phyloP scores from a whole-genome alignment of 495 filamentous ascomycete genomes.

The Penicillium roqueforti region DNA sequence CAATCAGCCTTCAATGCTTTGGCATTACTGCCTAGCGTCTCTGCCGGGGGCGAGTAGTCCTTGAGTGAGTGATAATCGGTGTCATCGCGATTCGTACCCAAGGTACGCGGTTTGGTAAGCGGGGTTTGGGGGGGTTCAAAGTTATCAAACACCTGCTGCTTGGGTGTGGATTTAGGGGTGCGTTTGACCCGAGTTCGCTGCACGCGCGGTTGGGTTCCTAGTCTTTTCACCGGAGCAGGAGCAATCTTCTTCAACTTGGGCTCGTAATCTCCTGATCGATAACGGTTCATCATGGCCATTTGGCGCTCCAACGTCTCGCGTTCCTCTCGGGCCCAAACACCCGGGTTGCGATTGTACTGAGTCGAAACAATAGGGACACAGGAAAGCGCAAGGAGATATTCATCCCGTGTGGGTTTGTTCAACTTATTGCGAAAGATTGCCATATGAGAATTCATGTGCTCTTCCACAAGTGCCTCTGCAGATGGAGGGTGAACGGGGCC shows the following conservation, averaged over 20 bases:
- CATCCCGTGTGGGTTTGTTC: conserved; percentile 62
- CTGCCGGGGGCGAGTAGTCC: conserved; percentile 71
- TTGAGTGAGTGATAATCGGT: conserved; percentile 75
- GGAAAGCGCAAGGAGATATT: conserved; percentile 64
- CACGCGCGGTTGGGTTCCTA: conserved; percentile 27
- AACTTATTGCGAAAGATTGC: conserved; percentile 50
- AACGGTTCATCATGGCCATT: conserved; percentile 43
- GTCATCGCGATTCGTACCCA: conserved; percentile 70
- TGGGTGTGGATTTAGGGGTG: conserved; percentile 45
- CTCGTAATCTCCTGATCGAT: conserved; percentile 27
- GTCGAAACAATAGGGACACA: conserved; percentile 62
- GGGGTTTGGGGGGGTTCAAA: conserved; percentile 37
- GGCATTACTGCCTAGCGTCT: conserved; percentile 60
- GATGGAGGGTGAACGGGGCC: conserved; percentile 41
- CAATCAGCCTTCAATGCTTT: conserved; percentile 78
- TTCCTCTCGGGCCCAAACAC: conserved; percentile 60
- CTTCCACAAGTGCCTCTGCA: conserved; percentile 54
- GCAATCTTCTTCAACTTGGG: conserved; percentile 45
- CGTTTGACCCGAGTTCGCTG: conserved; percentile 42
- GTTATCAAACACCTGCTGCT: conserved; percentile 42
- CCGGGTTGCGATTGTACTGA: conserved; percentile 55
- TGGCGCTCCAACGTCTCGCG: conserved; percentile 53
- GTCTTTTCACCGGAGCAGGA: conserved; percentile 40
- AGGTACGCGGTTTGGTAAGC: conserved; percentile 39
- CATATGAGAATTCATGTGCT: conserved; percentile 64